These are phyloP conservation scores for Arthrobotrys entomopaga DNA, from an alignment of 2,329 filamentous ascomycete species.

Conservation along the genomic window DNA sequence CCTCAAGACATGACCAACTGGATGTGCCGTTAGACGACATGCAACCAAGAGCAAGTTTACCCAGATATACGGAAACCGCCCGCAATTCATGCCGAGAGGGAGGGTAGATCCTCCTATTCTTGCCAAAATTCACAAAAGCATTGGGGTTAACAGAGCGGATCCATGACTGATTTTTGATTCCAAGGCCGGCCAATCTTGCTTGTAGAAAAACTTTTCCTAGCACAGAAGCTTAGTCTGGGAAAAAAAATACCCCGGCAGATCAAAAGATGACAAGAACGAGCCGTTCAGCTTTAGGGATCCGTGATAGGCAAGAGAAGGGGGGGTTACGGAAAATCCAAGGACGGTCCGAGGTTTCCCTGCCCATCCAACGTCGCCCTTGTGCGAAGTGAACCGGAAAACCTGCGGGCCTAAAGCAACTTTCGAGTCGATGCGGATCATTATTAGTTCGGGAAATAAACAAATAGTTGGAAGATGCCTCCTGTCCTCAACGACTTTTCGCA, in stretches of 20 bases:
- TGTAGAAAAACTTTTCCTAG: slow-evolving; percentile 11
- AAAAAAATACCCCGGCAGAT: slow-evolving; percentile 9
- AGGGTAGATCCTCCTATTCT: slow-evolving; percentile 34
- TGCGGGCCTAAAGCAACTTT: slow-evolving; percentile 23
- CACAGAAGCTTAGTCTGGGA: slow-evolving; percentile 18
- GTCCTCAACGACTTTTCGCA: slow-evolving; percentile 9
- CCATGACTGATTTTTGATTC: slow-evolving; percentile 32
- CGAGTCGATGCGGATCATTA: slow-evolving; percentile 34
- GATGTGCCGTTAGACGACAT: slow-evolving; percentile 12
- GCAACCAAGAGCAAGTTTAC: slow-evolving; percentile 14
- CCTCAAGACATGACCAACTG: slow-evolving; percentile 27
- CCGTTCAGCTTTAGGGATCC: slow-evolving; percentile 23
- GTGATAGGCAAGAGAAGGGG: slow-evolving; percentile 46
- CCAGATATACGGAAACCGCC: slow-evolving; percentile 1
- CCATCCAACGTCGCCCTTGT: slow-evolving; percentile 25
- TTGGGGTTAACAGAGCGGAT: slow-evolving; percentile 28
- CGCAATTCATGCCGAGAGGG: slow-evolving; percentile 45
- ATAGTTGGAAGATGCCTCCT: background rate
- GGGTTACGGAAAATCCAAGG: slow-evolving; percentile 23
- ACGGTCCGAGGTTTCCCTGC: slow-evolving; percentile 33
- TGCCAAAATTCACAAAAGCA: slow-evolving; percentile 18
- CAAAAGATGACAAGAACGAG: slow-evolving; percentile 26
- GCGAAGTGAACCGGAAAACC: slow-evolving; percentile 27
- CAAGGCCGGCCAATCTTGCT: slow-evolving; percentile 11
- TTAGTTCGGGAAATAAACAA: slow-evolving; percentile 34